Evolutionary conservation across 306 rosid genomes (phyloP).

Genomic region (Quillaja saponaria): DNA sequence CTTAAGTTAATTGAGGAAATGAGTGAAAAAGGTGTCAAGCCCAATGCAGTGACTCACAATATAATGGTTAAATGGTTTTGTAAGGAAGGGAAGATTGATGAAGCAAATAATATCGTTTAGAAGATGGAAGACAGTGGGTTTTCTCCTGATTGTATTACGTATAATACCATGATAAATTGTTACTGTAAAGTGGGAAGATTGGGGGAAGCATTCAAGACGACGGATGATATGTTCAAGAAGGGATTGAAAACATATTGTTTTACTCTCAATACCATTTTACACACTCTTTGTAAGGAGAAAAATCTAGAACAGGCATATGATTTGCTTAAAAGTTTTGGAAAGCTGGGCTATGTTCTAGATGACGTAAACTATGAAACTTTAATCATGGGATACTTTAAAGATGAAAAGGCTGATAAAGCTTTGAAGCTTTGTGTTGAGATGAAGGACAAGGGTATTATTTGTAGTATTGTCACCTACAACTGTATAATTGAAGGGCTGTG

Average conservation of each 20-base stretch:
- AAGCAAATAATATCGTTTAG: constrained; percentile 42
- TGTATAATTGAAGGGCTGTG: constrained; percentile 71
- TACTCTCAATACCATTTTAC: constrained; percentile 69
- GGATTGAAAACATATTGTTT: constrained; percentile 58
- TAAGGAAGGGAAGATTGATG: constrained; percentile 71
- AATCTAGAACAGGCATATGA: constrained; percentile 66
- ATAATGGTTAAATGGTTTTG: constrained; percentile 78
- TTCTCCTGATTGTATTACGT: constrained; percentile 68
- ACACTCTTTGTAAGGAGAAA: constrained; percentile 59
- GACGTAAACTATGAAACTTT: constrained; percentile 87
- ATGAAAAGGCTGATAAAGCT: constrained; percentile 49
- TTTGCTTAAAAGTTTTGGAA: constrained; percentile 46
- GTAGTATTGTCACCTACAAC: constrained; percentile 70
- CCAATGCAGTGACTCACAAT: constrained; percentile 67
- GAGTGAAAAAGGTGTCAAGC: constrained; percentile 56
- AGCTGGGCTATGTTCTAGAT: constrained; percentile 78
- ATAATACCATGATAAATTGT: constrained; percentile 68
- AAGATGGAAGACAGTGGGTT: constrained; percentile 71
- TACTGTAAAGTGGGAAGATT: constrained; percentile 73
- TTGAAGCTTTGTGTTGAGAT: constrained; percentile 78
- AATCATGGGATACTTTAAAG: constrained; percentile 77
- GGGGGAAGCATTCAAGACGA: constrained; percentile 63
- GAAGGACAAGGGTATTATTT: constrained; percentile 63
- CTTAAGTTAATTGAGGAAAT: constrained; percentile 59
- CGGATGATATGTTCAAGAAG: constrained; percentile 73